Conservation (phyloP, 495 filamentous ascomycete species). For the Podospora australis region DNA sequence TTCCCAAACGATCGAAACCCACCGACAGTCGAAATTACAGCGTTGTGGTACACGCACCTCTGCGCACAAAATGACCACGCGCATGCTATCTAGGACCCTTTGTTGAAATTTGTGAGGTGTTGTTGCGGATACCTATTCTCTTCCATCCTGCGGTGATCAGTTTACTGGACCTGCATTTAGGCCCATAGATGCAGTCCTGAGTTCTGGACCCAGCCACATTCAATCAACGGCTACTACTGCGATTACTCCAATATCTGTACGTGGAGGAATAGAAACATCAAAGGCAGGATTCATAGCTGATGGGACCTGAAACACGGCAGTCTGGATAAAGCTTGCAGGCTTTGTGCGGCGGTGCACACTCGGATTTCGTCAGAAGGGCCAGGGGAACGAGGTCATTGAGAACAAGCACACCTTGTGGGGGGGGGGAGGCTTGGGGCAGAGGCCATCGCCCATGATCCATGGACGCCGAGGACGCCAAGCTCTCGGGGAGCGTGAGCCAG, state of each 20-base stretch:
- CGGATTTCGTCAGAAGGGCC: not conserved
- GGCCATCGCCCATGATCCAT: too few relatives aligned
- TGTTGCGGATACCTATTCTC: constrained; percentile 1
- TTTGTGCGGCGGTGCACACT: constrained; percentile 10
- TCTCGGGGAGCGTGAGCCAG: constrained; percentile 3
- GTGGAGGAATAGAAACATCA: not conserved
- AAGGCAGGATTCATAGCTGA: not conserved
- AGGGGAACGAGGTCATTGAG: not conserved
- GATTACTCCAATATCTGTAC: not conserved
- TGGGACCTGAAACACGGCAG: constrained; percentile 16
- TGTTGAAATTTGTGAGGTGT: too few relatives aligned
- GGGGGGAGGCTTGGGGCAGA: too few relatives aligned
- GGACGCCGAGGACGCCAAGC: constrained; percentile 9
- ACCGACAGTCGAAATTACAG: constrained; percentile 6
- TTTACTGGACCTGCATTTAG: not conserved
- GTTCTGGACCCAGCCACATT: not conserved
- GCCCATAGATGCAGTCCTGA: not conserved
- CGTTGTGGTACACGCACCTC: not conserved
- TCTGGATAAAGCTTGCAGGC: not conserved
- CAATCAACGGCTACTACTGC: not conserved
- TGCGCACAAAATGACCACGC: not conserved
- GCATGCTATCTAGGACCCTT: too few relatives aligned
- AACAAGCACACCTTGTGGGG: not conserved
- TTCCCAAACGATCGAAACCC: not conserved
- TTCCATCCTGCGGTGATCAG: not conserved